These are phyloP conservation scores for Aureobasidium sp. DNA, from an alignment of 2,329 filamentous ascomycete species.

Conservation along the genomic window DNA sequence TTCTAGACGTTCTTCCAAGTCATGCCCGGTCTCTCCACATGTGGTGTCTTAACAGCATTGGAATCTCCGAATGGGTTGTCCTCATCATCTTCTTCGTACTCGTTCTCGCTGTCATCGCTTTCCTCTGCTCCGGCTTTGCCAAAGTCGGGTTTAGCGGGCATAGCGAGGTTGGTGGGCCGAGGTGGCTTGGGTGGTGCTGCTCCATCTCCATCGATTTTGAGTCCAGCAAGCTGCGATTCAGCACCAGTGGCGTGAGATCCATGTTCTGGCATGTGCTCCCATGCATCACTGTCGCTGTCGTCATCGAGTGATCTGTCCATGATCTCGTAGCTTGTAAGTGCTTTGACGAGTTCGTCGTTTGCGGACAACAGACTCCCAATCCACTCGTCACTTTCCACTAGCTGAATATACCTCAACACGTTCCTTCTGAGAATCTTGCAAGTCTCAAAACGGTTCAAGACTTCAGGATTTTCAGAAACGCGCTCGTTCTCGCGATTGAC, in stretches of 20 bases:
- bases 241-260: constrained; percentile 17
- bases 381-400: constrained; percentile 85
- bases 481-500: constrained; percentile 85
- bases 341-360: constrained; percentile 91
- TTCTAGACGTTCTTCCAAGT: constrained; percentile 29
- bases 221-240: constrained; percentile 36
- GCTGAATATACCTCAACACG: constrained; percentile 85
- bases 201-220: constrained; percentile 30
- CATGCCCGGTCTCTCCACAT: constrained; percentile 30
- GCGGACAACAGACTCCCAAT: constrained; percentile 85
- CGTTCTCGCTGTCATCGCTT: constrained; percentile 46
- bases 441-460: constrained; percentile 68
- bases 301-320: constrained; percentile 78
- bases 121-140: constrained; percentile 18
- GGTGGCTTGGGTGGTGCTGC: constrained; percentile 41
- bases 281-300: constrained; percentile 55
- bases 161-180: constrained; percentile 35
- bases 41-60: constrained; percentile 59
- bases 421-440: constrained; percentile 81
- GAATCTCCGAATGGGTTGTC: constrained; percentile 80
- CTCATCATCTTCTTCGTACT: constrained; percentile 62
- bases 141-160: constrained; percentile 25
- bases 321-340: constrained; percentile 89
- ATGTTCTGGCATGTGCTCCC: constrained; percentile 33
- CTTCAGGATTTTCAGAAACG: constrained; percentile 74